Conservation (phyloP, 73 alveolate genomes). For the Stentor roeselii region DNA sequence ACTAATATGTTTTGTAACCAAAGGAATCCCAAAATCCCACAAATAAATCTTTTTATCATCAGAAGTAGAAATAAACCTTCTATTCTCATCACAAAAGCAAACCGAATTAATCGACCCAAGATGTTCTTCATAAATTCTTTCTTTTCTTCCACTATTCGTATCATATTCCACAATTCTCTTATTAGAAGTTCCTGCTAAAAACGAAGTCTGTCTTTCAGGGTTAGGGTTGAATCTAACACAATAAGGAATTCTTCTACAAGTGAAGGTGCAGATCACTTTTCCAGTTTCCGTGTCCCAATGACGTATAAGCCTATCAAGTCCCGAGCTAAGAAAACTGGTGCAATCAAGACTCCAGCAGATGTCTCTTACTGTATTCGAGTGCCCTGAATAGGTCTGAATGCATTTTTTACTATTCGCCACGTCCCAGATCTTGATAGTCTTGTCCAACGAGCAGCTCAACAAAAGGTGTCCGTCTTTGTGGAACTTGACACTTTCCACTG, state of each 20-base stretch:
- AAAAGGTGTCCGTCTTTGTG: slow-evolving; percentile 95
- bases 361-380: slow-evolving; percentile 94
- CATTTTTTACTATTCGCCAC: slow-evolving; percentile 89
- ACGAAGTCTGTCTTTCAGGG: slow-evolving; percentile 79
- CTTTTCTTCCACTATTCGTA: slow-evolving; percentile 72
- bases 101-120: slow-evolving; percentile 85
- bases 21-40: slow-evolving; percentile 98
- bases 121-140: slow-evolving; percentile 92
- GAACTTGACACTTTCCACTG: slow-evolving; percentile 84
- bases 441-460: slow-evolving; percentile 86
- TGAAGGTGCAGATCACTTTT: slow-evolving; percentile 78
- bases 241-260: slow-evolving; percentile 86
- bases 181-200: slow-evolving; percentile 84
- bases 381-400: slow-evolving; percentile 93
- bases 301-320: slow-evolving; percentile 87
- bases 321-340: slow-evolving; percentile 81
- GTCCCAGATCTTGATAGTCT: slow-evolving; percentile 96
- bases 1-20: slow-evolving; percentile 91
- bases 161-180: slow-evolving; percentile 89
- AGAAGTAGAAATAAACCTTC: slow-evolving; percentile 91
- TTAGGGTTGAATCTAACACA: slow-evolving; percentile 87
- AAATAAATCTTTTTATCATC: slow-evolving; percentile 96
- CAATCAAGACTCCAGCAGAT: slow-evolving; percentile 91
- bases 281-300: slow-evolving; percentile 99
- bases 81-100: slow-evolving; percentile 84